Base-by-base conservation (phyloP, 805 yeast species). In the Candida dajiaensis region DNA sequence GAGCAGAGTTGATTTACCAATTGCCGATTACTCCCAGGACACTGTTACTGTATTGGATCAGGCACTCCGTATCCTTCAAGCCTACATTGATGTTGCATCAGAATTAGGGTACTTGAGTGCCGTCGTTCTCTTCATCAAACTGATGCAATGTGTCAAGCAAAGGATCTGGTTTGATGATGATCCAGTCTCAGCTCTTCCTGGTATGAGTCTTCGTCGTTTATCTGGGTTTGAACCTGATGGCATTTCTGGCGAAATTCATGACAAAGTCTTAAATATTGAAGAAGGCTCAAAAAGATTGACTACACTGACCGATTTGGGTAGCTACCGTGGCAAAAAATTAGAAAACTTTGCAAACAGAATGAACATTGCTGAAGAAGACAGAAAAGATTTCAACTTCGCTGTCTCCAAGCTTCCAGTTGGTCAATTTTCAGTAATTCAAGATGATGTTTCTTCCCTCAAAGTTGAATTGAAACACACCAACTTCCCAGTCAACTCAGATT, bases 11-110 rank as follows among this genome's bases (percentile, higher is more conserved):
- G 94, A 87, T 49, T 70, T 94, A 41, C 99, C 98, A 2, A 87
- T 94, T 58, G 95, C 96, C 0, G 99, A 94, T 71, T 94, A 94
- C 62, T 73, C 85, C 10, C 98, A 92, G 61, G 99, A 94, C 65
- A 89, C 96, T 0, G 80, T 89, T 13, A 83, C 97, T 0, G 96
- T 94, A 10, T 69, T 94, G 47, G 99, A 95, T 60, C 99, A 94
- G 68, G 81, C 95, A 8, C 71, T 94, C 59, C 95, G 99, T 77
- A 84, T 94, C 51, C 67, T 90, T 45, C 99, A 94, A 62, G 97
- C 98, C 0, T 84, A 78, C 54, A 83, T 92, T 49, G 99, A 94
- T 66, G 88, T 87, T 19, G 81, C 94, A 1, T 80, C 96, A 2
- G 97, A 92, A 55, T 59, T 81, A 54, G 96, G 97, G 0, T 83